Evolutionary conservation across 169 alveolate genomes (phyloP).

Genomic region (Gregarina niphandrodes): DNA sequence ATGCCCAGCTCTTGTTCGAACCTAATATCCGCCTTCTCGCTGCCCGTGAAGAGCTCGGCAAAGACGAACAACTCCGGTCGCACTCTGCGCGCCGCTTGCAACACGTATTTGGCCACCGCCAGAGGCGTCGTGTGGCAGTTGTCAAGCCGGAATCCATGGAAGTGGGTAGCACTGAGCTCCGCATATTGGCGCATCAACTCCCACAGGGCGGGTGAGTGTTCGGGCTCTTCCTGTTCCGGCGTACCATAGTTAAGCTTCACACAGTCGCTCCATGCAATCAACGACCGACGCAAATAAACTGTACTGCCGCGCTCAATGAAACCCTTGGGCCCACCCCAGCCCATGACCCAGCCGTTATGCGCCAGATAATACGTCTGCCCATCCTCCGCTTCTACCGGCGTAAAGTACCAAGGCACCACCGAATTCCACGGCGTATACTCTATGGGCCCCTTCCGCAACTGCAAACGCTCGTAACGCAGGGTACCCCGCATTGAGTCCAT

Average conservation of each 20-base stretch:
- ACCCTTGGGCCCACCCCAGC: slow-evolving; percentile 48
- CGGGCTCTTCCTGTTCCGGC: slow-evolving; percentile 29
- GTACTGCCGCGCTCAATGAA: slow-evolving; percentile 56
- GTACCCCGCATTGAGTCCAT: slow-evolving; percentile 4
- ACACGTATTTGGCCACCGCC: slow-evolving; percentile 57
- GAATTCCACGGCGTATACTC: slow-evolving; percentile 27
- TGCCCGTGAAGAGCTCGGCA: slow-evolving; percentile 68
- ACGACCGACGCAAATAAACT: slow-evolving; percentile 61
- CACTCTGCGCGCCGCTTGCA: slow-evolving; percentile 48
- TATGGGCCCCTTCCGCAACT: slow-evolving; percentile 21
- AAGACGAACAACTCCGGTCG: slow-evolving; percentile 56
- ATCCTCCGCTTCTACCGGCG: slow-evolving; percentile 21
- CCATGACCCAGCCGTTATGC: slow-evolving; percentile 48
- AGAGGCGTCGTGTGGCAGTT: slow-evolving; percentile 80
- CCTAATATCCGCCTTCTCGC: slow-evolving; percentile 45
- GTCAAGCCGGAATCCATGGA: slow-evolving; percentile 71
- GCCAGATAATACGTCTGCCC: slow-evolving; percentile 25
- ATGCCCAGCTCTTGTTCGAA: slow-evolving; percentile 52
- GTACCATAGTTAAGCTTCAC: slow-evolving; percentile 68
- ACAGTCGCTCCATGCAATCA: slow-evolving; percentile 69
- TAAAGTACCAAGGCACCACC: slow-evolving; percentile 37
- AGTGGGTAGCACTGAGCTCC: slow-evolving; percentile 40
- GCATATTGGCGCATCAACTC: slow-evolving; percentile 62
- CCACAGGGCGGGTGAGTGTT: slow-evolving; percentile 62
- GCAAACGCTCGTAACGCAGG: slow-evolving; percentile 21